A percentile compares a stretch with the other conserved stretches of the same genome.
Evolutionary conservation across 306 rosid species (phyloP).

Genomic region (Inga laurina): DNA sequence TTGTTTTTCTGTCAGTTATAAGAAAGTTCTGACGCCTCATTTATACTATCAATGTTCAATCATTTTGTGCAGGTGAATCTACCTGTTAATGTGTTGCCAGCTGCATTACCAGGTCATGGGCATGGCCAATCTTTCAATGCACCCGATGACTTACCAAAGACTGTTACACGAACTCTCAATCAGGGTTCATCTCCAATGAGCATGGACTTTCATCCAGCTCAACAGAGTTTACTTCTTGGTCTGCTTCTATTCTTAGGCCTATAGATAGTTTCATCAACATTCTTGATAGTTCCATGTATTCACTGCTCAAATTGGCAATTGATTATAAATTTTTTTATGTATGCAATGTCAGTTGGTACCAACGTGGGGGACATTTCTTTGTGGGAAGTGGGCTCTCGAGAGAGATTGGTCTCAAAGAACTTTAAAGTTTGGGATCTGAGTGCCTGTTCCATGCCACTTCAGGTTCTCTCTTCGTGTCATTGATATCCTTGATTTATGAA

Average conservation of each 20-base stretch:
- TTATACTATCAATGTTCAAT: constrained; percentile 10
- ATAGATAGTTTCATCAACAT: constrained; percentile 18
- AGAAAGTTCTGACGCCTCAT: too few relatives aligned
- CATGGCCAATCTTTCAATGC: constrained; percentile 79
- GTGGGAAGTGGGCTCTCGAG: constrained; percentile 94
- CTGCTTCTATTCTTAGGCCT: constrained; percentile 25
- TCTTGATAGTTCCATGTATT: constrained; percentile 22
- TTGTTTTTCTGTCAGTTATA: neutral
- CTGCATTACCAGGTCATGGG: constrained; percentile 70
- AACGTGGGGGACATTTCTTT: constrained; percentile 87
- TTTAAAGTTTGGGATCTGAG: constrained; percentile 94
- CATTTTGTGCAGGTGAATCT: constrained; percentile 68
- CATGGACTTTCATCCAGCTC: constrained; percentile 98
- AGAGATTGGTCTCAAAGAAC: constrained; percentile 71
- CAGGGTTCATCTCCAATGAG: constrained; percentile 99
- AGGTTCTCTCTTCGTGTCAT: constrained; percentile 55
- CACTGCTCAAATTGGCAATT: constrained; percentile 21
- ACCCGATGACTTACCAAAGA: constrained; percentile 89
- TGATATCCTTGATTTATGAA: constrained; percentile 9
- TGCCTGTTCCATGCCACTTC: constrained; percentile 84
- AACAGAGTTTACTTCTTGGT: constrained; percentile 93
- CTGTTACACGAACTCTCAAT: constrained; percentile 67
- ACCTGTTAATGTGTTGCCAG: constrained; percentile 79
- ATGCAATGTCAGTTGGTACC: constrained; percentile 73
- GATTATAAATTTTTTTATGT: neutral